These are phyloP conservation scores for Maudiozyma bulderi DNA, from an alignment of 805 yeast genomes.

Conservation along the genomic window DNA sequence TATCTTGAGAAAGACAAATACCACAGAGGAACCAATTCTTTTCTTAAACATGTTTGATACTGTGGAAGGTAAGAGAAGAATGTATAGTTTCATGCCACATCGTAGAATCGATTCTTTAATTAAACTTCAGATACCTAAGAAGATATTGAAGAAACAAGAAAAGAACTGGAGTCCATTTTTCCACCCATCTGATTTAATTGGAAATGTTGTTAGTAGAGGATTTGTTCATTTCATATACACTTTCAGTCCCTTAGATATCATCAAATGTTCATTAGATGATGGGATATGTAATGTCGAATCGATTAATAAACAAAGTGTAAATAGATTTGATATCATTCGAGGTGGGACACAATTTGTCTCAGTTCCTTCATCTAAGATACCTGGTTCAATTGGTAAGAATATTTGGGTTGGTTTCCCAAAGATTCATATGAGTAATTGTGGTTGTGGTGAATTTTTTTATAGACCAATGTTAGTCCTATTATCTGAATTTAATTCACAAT, in stretches of 20 bases:
- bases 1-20: constrained; percentile 1
- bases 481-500: constrained; percentile 11
- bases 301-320: background rate
- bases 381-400: constrained; percentile 9
- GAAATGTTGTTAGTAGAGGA: constrained; percentile 10
- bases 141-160: background rate
- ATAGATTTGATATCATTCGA: constrained; percentile 9
- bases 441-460: constrained; percentile 12
- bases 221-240: constrained; percentile 14
- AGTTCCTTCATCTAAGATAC: constrained; percentile 9
- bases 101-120: constrained; percentile 4
- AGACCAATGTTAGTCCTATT: constrained; percentile 14
- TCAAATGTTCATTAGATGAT: constrained; percentile 16
- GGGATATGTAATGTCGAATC: constrained; percentile 12
- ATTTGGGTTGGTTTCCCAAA: constrained; percentile 19
- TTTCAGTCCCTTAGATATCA: constrained; percentile 13
- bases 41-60: constrained; percentile 5
- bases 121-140: background rate
- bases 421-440: constrained; percentile 12
- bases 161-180: constrained; percentile 13
- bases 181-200: background rate
- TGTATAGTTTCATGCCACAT: constrained; percentile 6
- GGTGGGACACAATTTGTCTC: constrained; percentile 17
- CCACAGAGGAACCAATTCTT: constrained; percentile 6
- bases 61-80: constrained; percentile 1